These are phyloP conservation scores for Viscum album DNA, from an alignment of 177 flowering plant genomes.

Conservation along the genomic window DNA sequence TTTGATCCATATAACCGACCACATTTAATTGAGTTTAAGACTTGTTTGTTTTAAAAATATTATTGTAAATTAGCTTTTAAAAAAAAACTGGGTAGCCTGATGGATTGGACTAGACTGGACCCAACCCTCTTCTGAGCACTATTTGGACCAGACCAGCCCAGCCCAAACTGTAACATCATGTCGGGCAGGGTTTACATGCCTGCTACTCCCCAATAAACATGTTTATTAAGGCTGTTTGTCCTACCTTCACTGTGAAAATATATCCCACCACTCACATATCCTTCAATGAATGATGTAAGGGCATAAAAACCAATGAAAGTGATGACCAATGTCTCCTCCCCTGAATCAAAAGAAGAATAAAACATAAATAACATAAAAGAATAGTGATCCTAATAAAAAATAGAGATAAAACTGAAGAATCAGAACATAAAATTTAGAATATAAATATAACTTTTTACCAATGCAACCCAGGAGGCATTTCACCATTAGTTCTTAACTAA, in stretches of 20 bases:
- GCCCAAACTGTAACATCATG: too few species aligned
- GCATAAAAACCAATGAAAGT: constrained; percentile 95
- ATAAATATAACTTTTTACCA: background rate
- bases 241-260: constrained; percentile 93
- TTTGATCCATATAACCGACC: too few species aligned
- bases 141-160: too few species aligned
- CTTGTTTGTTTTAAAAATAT: too few species aligned
- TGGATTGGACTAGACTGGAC: too few species aligned
- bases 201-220: too few species aligned
- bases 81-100: too few species aligned
- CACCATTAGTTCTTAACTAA: constrained; percentile 24
- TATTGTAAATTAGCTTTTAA: too few species aligned
- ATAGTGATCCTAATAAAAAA: background rate
- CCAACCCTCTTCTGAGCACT: too few species aligned
- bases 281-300: constrained; percentile 86
- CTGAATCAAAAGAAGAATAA: constrained; percentile 24
- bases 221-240: too few species aligned
- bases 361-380: background rate
- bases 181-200: too few species aligned
- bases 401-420: background rate
- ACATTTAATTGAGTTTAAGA: too few species aligned
- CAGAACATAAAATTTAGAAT: background rate
- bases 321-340: constrained; percentile 95
- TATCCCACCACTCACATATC: constrained; percentile 97
- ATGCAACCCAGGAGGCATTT: background rate